Evolutionary conservation across 352 stramenopile genomes (phyloP), one percentile per base, ranked within the genome.

Genomic region (Pythium coloratum): DNA sequence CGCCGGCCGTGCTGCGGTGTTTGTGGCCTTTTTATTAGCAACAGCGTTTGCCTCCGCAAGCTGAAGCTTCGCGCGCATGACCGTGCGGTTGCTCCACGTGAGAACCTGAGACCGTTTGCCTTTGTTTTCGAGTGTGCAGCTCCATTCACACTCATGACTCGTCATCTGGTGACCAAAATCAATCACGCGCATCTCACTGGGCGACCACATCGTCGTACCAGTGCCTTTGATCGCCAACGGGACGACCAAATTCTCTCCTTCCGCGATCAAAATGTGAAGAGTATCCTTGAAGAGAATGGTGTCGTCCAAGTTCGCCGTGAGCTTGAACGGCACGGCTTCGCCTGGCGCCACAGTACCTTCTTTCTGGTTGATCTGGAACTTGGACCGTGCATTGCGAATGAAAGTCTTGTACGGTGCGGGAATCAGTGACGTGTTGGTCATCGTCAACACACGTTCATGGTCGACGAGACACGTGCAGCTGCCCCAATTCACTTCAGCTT

Each of bases 81-180:
- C 46, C 47, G 75, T 84, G 57, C 51, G 80, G 67, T 99, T 99
- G 28, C 94, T 76, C 96, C 95, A 99, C 24, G 87, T 95, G 34
- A 99, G 75, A 6, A 91, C 70, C 66, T 98, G 96, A 7, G 91
- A 74, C 1, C 95, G 86, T 38, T 97, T 95, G 20, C 96, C 96
- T 58, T 97, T 97, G 80, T 99, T 99, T 63, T 99, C 95, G 6
- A 99, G 80, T 2, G 95, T 96, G 61, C 97, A 98, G 42, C 85
- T 92, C 80, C 90, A 96, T 66, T 97, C 85, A 67, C 91, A 98
- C 66, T 86, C 73, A 36, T 75, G 79, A 59, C 77, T 90, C 0
- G 94, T 98, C 78, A 98, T 96, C 60, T 98, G 90, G 30, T 95
- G 74, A 2, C 80, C 85, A 64, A 98, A 98, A 65, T 98, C 92